phyloP scores from a whole-genome alignment of 225 moss, liverwort and hornwort species.

The Marchantia polymorpha region DNA sequence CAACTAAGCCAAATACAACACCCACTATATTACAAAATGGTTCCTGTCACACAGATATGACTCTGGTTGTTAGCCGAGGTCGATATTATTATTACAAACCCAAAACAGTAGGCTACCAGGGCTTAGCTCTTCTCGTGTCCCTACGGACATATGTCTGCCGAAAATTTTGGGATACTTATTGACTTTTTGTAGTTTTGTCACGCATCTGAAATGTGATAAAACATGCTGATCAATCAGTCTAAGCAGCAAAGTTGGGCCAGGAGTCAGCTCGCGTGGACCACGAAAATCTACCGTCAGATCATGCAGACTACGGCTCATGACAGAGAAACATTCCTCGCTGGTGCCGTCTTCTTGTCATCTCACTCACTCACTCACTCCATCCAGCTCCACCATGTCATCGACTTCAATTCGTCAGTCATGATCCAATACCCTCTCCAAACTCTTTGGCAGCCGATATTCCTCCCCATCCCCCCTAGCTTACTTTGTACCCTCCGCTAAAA shows the following conservation, averaged over 20 bases:
- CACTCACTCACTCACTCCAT: not conserved
- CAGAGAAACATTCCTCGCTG: not conserved
- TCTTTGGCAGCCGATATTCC: conserved; percentile 7
- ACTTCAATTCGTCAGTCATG: conserved; percentile 2
- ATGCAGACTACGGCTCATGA: not conserved
- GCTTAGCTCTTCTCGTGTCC: conserved; percentile 7
- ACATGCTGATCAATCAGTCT: conserved; percentile 9
- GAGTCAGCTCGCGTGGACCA: not conserved
- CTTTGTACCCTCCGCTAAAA: conserved; percentile 9
- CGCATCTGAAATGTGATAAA: not conserved
- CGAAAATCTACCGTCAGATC: not conserved
- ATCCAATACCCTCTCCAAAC: not conserved
- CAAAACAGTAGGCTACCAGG: conserved; percentile 16
- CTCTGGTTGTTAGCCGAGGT: conserved; percentile 1
- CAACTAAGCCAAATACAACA: not conserved
- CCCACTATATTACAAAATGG: conserved; percentile 15
- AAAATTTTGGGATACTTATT: conserved; percentile 10
- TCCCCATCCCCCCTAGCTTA: conserved; percentile 8
- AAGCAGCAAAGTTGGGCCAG: not conserved
- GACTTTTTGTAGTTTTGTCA: conserved; percentile 2
- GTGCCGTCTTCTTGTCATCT: not conserved
- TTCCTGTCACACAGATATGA: not conserved
- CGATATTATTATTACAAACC: conserved; percentile 9
- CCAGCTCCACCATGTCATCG: conserved; percentile 6
- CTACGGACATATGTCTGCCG: conserved; percentile 9